Evolutionary conservation across 176 grass and related monocot genomes (phyloP).

Genomic region (Oryza coarctata): DNA sequence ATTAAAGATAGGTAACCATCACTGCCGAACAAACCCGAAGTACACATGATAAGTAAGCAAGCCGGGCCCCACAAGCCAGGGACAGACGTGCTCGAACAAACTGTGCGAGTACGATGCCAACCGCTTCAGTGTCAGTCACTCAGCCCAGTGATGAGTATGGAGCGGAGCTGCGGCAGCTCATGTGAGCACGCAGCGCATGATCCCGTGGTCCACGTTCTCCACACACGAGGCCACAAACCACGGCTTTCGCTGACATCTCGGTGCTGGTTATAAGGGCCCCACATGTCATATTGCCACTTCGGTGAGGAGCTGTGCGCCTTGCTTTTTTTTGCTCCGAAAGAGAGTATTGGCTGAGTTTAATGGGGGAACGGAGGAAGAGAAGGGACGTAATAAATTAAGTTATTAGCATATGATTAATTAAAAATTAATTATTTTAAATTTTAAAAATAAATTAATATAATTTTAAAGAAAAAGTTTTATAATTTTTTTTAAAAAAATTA

Average conservation of each 20-base stretch:
- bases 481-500: too few species aligned
- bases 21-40: too few species aligned
- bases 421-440: too few species aligned
- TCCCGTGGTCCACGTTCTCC: neutral
- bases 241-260: neutral
- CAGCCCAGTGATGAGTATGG: neutral
- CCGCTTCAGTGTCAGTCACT: slow-evolving; percentile 15
- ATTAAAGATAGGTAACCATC: too few species aligned
- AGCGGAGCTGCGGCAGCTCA: slow-evolving; percentile 11
- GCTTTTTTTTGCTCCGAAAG: slow-evolving; percentile 15
- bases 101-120: neutral
- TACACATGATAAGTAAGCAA: neutral
- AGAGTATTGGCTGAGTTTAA: too few species aligned
- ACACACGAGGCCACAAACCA: neutral
- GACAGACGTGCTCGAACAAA: neutral
- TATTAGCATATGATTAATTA: too few species aligned
- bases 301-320: neutral
- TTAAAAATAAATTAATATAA: too few species aligned
- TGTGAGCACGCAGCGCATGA: slow-evolving; percentile 18
- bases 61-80: neutral
- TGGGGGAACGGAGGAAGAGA: too few species aligned
- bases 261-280: accelerated
- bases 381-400: too few species aligned
- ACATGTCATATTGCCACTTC: neutral
- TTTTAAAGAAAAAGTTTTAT: too few species aligned